Conservation (phyloP, 2,329 filamentous ascomycete species). For the Botryotinia narcissicola region DNA sequence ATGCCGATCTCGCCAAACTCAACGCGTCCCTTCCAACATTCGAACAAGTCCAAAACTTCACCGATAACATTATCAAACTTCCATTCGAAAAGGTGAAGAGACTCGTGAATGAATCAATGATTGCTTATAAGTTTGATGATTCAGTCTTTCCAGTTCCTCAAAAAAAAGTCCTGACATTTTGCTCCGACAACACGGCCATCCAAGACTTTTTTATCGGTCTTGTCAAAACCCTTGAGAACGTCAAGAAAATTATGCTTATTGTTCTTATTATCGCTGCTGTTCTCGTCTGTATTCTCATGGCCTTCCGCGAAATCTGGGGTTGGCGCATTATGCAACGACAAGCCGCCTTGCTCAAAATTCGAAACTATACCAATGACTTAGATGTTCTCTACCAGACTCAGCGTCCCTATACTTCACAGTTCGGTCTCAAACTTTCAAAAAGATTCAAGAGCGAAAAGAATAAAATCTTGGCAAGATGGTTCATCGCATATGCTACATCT, state of each 20-base stretch:
- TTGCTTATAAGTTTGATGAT: conserved; percentile 74
- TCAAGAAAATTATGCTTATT: conserved; percentile 73
- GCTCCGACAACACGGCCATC: conserved; percentile 79
- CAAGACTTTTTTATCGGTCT: conserved; percentile 79
- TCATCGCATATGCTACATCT: conserved; percentile 66
- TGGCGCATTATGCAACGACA: conserved; percentile 73
- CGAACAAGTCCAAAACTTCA: conserved; percentile 77
- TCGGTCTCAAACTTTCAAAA: conserved; percentile 68
- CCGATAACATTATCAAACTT: conserved; percentile 67
- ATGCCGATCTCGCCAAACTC: conserved; percentile 66
- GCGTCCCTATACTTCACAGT: conserved; percentile 69
- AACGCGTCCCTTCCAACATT: conserved; percentile 82
- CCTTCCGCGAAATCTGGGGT: conserved; percentile 72
- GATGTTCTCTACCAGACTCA: conserved; percentile 88
- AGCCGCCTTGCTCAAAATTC: conserved; percentile 61
- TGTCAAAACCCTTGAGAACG: conserved; percentile 61
- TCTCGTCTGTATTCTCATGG: conserved; percentile 74
- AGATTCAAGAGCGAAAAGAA: conserved; percentile 59
- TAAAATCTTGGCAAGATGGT: conserved; percentile 64
- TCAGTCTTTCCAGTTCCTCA: conserved; percentile 76
- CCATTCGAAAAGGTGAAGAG: conserved; percentile 80
- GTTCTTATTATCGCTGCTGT: conserved; percentile 70
- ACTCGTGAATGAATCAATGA: conserved; percentile 68
- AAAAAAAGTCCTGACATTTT: conserved; percentile 83
- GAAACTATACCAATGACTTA: conserved; percentile 69